Conservation (phyloP, 371 early-diverging fungal genomes). For the Apophysomyces sp. region DNA sequence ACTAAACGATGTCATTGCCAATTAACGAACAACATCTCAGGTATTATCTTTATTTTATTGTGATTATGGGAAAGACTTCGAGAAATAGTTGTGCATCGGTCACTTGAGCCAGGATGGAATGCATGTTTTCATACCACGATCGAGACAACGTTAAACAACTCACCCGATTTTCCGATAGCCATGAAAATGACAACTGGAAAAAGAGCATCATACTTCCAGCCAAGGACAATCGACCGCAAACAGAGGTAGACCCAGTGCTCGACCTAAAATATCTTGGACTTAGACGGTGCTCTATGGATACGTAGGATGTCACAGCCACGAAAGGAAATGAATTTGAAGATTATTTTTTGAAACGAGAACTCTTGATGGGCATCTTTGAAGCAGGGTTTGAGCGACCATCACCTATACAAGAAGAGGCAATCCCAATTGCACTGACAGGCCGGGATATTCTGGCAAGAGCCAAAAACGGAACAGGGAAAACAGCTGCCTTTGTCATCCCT, state of each 20-base stretch:
- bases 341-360: constrained; percentile 93
- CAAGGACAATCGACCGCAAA: constrained; percentile 88
- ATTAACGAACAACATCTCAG: constrained; percentile 1
- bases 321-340: constrained; percentile 99
- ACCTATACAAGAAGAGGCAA: constrained; percentile 99
- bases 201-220: constrained; percentile 68
- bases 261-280: background rate
- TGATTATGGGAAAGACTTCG: background rate
- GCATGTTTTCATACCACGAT: too few species aligned
- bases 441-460: constrained; percentile 96
- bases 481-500: constrained; percentile 97
- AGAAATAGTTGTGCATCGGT: background rate
- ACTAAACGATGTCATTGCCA: background rate
- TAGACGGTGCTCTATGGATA: background rate
- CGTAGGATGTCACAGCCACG: constrained; percentile 90
- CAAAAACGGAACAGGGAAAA: constrained; percentile 99
- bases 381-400: constrained; percentile 98
- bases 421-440: constrained; percentile 96
- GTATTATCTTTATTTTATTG: background rate
- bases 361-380: constrained; percentile 98
- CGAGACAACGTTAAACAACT: background rate
- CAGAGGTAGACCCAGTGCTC: constrained; percentile 54
- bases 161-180: constrained; percentile 26
- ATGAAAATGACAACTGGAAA: constrained; percentile 78
- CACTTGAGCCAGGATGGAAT: background rate